A percentile compares a stretch with the other conserved stretches of the same genome.
These are phyloP conservation scores for Botrytis deweyae DNA, from an alignment of 2,329 filamentous ascomycete genomes.

Conservation along the genomic window DNA sequence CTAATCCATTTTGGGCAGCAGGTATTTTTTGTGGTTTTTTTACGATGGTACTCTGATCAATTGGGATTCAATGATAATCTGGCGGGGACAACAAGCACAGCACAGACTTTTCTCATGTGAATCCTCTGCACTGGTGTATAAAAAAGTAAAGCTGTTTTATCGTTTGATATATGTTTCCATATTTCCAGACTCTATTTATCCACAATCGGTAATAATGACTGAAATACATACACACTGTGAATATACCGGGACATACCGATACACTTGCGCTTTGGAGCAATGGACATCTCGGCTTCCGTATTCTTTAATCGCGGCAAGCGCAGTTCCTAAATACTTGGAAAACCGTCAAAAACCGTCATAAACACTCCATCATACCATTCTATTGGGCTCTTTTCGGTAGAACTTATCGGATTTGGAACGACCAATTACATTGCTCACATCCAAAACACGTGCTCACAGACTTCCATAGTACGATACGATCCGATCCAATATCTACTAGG, in stretches of 20 bases:
- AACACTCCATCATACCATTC: background rate
- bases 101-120: background rate
- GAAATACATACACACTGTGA: background rate
- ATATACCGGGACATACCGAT: background rate
- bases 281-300: background rate
- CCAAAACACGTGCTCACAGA: background rate
- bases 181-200: background rate
- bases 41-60: background rate
- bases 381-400: background rate
- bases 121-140: background rate
- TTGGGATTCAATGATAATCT: background rate
- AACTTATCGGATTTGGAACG: background rate
- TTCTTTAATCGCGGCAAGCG: background rate
- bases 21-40: background rate
- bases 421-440: background rate
- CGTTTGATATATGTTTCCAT: background rate
- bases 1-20: background rate
- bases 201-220: background rate
- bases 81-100: background rate
- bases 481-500: background rate
- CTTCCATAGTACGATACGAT: background rate
- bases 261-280: too few relatives aligned
- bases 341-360: background rate
- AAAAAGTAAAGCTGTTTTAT: too few relatives aligned
- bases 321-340: background rate